Evolutionary conservation across 2,329 filamentous ascomycete genomes (phyloP), one percentile per base, ranked within the genome.

Genomic region (Hymenoscyphus fraxineus): DNA sequence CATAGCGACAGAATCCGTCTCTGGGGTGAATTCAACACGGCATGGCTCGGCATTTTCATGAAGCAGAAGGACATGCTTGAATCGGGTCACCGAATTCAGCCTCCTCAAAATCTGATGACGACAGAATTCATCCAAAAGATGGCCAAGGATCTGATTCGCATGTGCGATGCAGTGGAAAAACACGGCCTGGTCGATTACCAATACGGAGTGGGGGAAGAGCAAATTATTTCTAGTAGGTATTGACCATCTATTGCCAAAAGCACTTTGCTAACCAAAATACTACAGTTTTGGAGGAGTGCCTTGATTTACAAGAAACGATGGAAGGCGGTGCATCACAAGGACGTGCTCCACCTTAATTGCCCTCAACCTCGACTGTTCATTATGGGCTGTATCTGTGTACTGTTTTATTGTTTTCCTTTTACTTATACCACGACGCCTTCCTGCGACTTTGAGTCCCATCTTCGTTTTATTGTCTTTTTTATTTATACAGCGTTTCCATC

Each of bases 111-210:
- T 61, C 76, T 95, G 13, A 83, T 98, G 71, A 84, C 85, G 39
- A 81, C 85, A 68, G 88, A 90, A 2, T 84, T 82, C 31, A 81
- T 98, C 59, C 87, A 91, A 72, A 88, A 87, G 70, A 88, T 98
- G 85, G 92, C 91, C 13, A 88, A 89, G 62, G 90, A 96, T 72
- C 78, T 99, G 38, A 84, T 96, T 63, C 85, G 88, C 60, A 81
- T 97, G 60, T 96, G 93, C 75, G 93, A 98, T 75, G 85, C 85
- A 60, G 85, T 98, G 67, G 94, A 98, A 77, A 88, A 90, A 70
- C 89, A 96, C 74, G 95, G 95, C n/a, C 80, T 99, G 58, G 92
- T 99, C 12, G 95, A 99, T 78, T 99, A 98, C 76, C 90, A 98
- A 73, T 96, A 97, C 80, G 95, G 95, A 9, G 91, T 98, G 32